Base-by-base conservation (phyloP, 768 basidiomycete genomes). In the Boletales sp. region DNA sequence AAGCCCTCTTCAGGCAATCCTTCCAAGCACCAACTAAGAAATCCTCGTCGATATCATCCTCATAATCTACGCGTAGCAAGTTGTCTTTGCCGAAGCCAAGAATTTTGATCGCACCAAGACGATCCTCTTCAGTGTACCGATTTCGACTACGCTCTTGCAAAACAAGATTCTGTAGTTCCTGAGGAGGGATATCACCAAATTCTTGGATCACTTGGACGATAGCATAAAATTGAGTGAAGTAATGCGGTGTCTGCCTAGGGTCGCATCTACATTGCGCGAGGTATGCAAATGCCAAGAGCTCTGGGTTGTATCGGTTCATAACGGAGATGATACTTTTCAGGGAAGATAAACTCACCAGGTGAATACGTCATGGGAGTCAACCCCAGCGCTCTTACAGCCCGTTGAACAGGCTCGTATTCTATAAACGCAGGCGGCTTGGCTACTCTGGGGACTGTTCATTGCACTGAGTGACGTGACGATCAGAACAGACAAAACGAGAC, bases 211-310 rank as follows among this genome's bases (percentile, higher is more conserved):
- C 64, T 47, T 72, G 69, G 13, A 82, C 72, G 46, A 90, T 72
- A 37, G 68, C 66, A 29, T 71, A 74, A 37, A 91, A 69, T 46
- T 75, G 72, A 3, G 79, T 77, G 65, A 88, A 90, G 64, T 90
- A 86, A 13, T 69, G 62, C 5, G 81, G 55, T 0, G 88, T 90
- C 34, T 74, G 69, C 4, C 67, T 70, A 29, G 88, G 87, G 59
- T 91, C 83, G 65, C 90, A 93, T 51, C 88, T 85, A 61, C 82
- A 86, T 65, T 92, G 88, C 0, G 87, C 84, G 48, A 84, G 68
- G 59, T 92, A 93, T 1, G 83, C 88, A 63, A 89, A 91, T n/a
- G 72, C 72, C 46, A 93, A 74, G 12, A 89, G 71, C 19, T 86
- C 90, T 92, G 56, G 24, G 14, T 35, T 32, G 12, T 14, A 13